Evolutionary conservation across 768 basidiomycete species (phyloP), one percentile per base, ranked within the genome.

Genomic region (Suillus paluster): DNA sequence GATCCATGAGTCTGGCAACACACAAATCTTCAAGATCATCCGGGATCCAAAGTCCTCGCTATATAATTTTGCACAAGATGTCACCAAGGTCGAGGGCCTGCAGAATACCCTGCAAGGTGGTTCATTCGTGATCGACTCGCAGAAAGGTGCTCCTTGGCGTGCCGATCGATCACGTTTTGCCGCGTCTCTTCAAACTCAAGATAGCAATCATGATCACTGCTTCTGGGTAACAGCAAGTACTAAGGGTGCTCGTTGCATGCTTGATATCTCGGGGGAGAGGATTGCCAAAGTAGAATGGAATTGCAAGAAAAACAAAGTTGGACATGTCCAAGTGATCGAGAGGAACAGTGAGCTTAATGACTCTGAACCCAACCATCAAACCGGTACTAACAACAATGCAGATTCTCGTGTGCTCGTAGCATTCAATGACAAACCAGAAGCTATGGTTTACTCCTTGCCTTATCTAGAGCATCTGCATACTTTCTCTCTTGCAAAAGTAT

Each of bases 261-360:
- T 82, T 5, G 83, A 89, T 67, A 78, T 92, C 41, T 85, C 79
- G 50, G 92, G 92, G 4, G 85, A 91, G 15, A 80, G 84, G 49
- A 73, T 93, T 21, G 85, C 82, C 5, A 91, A 85, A 71, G 82
- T 79, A 2, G 90, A 94, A 21, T 88, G 91, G 86, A 77, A 78
- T 21, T 71, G 68, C 46, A 86, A 85, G 67, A 68, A 71, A 15
- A 88, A 87, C 10, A 72, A 72, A 8, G 82, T 88, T 12, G 75
- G 82, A 30, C 73, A 75, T 44, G 80, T 79, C 8, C 82, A 87
- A 52, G 78, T 90, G 17, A 78, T 94, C 4, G 84, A 85, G 58
- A 84, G 83, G 66, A 80, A 85, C 66, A 86, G 92, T 90, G 68
- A 61, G 84, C 55, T 33, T 14, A n/a, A 41, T 54, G 27, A 46